Evolutionary conservation across 345 rosid genomes (phyloP), one percentile per base, ranked within the genome.

Genomic region (Punica granatum): DNA sequence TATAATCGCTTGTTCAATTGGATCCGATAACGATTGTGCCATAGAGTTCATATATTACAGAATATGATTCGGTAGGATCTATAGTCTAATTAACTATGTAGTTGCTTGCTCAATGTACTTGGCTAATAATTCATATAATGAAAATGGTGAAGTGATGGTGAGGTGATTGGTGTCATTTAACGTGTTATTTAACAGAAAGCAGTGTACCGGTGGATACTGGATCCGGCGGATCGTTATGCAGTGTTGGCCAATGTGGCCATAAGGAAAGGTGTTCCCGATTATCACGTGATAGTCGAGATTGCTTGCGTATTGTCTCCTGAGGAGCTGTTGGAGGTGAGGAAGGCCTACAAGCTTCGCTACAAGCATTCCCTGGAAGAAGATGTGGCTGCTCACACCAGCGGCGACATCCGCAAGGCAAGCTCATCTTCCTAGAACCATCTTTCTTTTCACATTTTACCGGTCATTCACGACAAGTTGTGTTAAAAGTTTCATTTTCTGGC

Each of bases 281-380:
- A 74, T 63, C 82, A 75, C 49, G 89, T 79, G 49, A 79, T 88
- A 46, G 61, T 82, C 1, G 91, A 88, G 65, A 80, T 86, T 54
- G 73, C 88, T 1, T 81, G 85, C 68, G 66, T 70, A 12, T 69
- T 56, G 26, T 80, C 91, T 13, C 76, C 91, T 1, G 95, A 88
- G 53, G 95, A 86, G 81, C 88, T 88, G 37, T 62, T 86, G 77
- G 78, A 72, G 31, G 82, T 83, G 21, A 76, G 86, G 65, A 70
- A 85, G 36, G 90, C 90, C 12, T 86, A 86, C 73, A 84, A 77
- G 67, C 69, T 69, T 58, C 88, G 91, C 35, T 84, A 81, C 81
- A 84, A 80, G 84, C 83, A 23, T 48, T 86, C 95, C 54, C 28
- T 88, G 73, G 95, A 88, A 63, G 95, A 88, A 79, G 91, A 84